These are phyloP conservation scores for Starmerella cellae DNA, from an alignment of 805 yeast species.

Conservation along the genomic window DNA sequence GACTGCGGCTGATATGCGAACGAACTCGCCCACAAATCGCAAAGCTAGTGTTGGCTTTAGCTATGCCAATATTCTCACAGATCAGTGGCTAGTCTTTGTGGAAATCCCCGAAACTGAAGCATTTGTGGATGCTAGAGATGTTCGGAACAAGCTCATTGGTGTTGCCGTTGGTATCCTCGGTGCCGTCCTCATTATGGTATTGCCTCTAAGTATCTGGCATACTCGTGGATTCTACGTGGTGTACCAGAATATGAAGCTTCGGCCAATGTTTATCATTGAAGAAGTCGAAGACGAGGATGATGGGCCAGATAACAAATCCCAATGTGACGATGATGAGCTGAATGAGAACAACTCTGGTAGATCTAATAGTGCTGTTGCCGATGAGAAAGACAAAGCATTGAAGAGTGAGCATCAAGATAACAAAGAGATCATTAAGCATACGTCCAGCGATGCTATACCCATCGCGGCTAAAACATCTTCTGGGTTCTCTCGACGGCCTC, in stretches of 20 bases:
- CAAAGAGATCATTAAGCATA: not conserved
- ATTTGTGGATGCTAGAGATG: slow-evolving; percentile 9
- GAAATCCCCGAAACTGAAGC: slow-evolving; percentile 13
- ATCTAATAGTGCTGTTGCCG: not conserved
- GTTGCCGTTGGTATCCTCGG: slow-evolving; percentile 20
- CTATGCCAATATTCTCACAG: slow-evolving; percentile 9
- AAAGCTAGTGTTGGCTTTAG: slow-evolving; percentile 20
- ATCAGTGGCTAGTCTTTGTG: slow-evolving; percentile 20
- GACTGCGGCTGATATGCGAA: slow-evolving; percentile 11
- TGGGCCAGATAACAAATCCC: not conserved
- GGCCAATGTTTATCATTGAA: slow-evolving; percentile 12
- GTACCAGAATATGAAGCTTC: slow-evolving; percentile 19
- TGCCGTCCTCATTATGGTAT: slow-evolving; percentile 18
- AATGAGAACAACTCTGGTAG: not conserved
- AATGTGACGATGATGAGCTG: not conserved
- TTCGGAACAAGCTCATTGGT: slow-evolving; percentile 19
- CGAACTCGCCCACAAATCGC: slow-evolving; percentile 5
- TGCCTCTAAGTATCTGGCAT: slow-evolving; percentile 21
- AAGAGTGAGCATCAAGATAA: not conserved
- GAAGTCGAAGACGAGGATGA: not conserved
- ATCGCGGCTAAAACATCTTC: not conserved
- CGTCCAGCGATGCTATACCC: not conserved
- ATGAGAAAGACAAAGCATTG: not conserved
- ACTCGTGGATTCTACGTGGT: slow-evolving; percentile 21
- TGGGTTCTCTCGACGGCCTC: not conserved